A percentile compares a stretch with the other conserved stretches of the same genome.
phyloP scores from a whole-genome alignment of 768 basidiomycete genomes.

The Phaeolepiota aurea region DNA sequence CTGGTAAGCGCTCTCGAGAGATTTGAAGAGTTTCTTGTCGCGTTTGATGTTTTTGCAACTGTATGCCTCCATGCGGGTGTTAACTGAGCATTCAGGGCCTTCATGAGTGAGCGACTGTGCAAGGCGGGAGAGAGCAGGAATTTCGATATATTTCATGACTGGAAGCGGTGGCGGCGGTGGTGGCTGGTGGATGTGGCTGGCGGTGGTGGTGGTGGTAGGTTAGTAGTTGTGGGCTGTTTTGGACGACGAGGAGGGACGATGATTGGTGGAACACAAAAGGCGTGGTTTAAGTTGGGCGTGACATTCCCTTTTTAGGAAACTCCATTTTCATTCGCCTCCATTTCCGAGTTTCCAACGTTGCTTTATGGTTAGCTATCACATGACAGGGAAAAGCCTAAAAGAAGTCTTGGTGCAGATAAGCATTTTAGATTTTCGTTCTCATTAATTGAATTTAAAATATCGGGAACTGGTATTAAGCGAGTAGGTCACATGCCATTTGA shows the following conservation, averaged over 20 bases:
- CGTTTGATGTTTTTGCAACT: slow-evolving; percentile 96
- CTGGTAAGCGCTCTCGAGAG: slow-evolving; percentile 81
- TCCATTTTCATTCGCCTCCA: too few species aligned
- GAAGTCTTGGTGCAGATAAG: too few species aligned
- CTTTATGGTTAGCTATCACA: too few species aligned
- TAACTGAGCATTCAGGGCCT: slow-evolving; percentile 81
- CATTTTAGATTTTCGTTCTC: too few species aligned
- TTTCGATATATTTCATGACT: slow-evolving; percentile 85
- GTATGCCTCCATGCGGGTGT: slow-evolving; percentile 93
- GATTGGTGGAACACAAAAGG: neutral
- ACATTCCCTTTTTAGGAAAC: neutral
- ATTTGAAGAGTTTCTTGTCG: slow-evolving; percentile 93
- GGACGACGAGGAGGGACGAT: neutral
- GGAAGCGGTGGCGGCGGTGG: slow-evolving; percentile 4
- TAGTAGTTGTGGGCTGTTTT: neutral
- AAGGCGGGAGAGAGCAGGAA: slow-evolving; percentile 69
- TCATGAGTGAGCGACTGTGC: slow-evolving; percentile 77
- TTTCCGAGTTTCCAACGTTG: neutral
- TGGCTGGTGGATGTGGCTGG: slow-evolving; percentile 4
- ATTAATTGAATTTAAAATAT: too few species aligned
- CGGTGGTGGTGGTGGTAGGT: too few species aligned
- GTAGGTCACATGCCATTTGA: neutral
- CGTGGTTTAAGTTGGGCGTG: neutral
- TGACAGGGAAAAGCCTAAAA: too few species aligned
- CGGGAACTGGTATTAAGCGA: too few species aligned